phyloP scores from a whole-genome alignment of 2,329 filamentous ascomycete genomes.

The Colletotrichum camelliae region DNA sequence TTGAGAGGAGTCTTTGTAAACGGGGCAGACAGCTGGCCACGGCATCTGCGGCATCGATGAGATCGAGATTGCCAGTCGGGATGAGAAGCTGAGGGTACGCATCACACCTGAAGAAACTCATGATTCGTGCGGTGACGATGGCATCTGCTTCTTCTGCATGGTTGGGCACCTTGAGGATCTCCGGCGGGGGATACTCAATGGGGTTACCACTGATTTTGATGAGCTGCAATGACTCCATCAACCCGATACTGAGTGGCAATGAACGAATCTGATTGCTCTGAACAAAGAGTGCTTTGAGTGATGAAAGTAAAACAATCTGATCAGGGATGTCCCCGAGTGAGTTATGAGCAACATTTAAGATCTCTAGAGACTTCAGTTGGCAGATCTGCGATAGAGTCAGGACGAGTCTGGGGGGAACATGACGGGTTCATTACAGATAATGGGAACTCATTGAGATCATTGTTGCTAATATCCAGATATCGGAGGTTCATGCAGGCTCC shows the following conservation, averaged over 20 bases:
- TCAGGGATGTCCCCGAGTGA: background rate
- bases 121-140: background rate
- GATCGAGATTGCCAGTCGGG: background rate
- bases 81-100: background rate
- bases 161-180: background rate
- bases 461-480: background rate
- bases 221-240: background rate
- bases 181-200: background rate
- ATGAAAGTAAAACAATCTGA: background rate
- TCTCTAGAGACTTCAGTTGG: background rate
- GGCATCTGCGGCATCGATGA: background rate
- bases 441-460: background rate
- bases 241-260: background rate
- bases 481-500: background rate
- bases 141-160: background rate
- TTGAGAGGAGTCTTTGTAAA: background rate
- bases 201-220: background rate
- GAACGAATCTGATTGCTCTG: background rate
- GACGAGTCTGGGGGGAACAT: background rate
- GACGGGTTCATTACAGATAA: background rate
- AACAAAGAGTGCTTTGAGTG: background rate
- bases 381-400: background rate
- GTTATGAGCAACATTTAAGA: background rate
- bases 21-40: background rate
- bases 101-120: background rate